phyloP scores from a whole-genome alignment of 495 filamentous ascomycete species.

The Halenospora varia region DNA sequence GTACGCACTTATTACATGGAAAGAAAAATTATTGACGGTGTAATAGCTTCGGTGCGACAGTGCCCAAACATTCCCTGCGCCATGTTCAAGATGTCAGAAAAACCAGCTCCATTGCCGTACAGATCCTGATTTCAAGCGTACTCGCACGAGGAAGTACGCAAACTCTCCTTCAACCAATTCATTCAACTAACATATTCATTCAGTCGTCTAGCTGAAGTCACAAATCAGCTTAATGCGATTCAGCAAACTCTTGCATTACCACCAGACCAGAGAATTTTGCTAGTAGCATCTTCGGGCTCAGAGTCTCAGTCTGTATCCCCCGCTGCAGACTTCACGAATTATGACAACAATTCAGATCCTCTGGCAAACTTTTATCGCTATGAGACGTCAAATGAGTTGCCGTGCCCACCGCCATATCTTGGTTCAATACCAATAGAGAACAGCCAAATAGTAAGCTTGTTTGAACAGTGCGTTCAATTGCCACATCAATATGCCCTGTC shows the following conservation, averaged over 20 bases:
- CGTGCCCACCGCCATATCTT: not conserved
- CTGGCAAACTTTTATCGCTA: not conserved
- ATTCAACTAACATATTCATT: not conserved
- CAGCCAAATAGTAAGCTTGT: not conserved
- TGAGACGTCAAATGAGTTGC: not conserved
- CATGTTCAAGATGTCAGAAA: slow-evolving; percentile 2
- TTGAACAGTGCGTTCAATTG: not conserved
- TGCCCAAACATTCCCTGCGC: not conserved
- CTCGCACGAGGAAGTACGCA: not conserved
- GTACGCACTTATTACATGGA: not conserved
- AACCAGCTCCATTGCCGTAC: not conserved
- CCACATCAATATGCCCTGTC: not conserved
- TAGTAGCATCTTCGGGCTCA: not conserved
- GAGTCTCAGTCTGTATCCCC: not conserved
- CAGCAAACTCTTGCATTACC: not conserved
- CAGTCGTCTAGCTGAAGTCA: not conserved
- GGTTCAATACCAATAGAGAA: not conserved
- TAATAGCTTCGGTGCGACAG: slow-evolving; percentile 1
- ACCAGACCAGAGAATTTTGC: not conserved
- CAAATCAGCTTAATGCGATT: not conserved
- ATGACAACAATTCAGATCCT: not conserved
- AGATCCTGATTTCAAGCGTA: slow-evolving; percentile 2
- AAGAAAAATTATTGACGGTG: not conserved
- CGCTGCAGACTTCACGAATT: not conserved
- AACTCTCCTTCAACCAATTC: not conserved